Evolutionary conservation across 2,329 filamentous ascomycete genomes (phyloP), one percentile per base, ranked within the genome.

Genomic region (Calonectria crousiana): DNA sequence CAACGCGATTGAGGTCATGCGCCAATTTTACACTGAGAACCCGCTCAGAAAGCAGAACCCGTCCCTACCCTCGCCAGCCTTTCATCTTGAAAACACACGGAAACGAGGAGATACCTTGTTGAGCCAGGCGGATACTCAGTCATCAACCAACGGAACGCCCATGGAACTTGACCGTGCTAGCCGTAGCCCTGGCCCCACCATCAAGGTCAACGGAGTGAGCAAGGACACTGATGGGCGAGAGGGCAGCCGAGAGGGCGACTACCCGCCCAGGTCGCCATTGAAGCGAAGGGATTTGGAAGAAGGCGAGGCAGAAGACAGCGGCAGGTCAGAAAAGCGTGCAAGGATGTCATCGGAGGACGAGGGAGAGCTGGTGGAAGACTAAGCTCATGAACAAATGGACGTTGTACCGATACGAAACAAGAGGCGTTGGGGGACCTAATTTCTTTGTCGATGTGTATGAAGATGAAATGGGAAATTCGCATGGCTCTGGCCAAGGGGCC

Each of bases 1-100:
- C 52, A 90, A 90, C 78, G 95, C 95, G 5, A 94, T 96, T 78
- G 92, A 94, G 69, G 89, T 95, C 69, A 94, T 98, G 88, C 91
- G 92, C 44, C 91, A 90, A 74, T 93, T 93, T 80, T 93, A 92
- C 82, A 86, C 84, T 52, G 91, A 93, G 82, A 93, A 93, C 82
- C 92, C 92, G 60, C 86, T 92, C 71, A 86, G 87, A 76, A 91
- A 91, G 83, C 86, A 89, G 78, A 89, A 91, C 77, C 86, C 89
- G 67, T 85, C 88, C 80, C 74, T 89, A 84, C 81, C 88, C 44
- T 91, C 90, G 38, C 90, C 90, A 13, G 86, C 87, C 11, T 92
- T 91, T 78, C 86, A 87, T 73, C 85, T 92, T 53, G 90, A 91
- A 78, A 89, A 86, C 70, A 92, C 90, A 3, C 85, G 90, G 64